These are phyloP conservation scores for Trichoderma aggressivum DNA, from an alignment of 2,329 filamentous ascomycete species.

Conservation along the genomic window DNA sequence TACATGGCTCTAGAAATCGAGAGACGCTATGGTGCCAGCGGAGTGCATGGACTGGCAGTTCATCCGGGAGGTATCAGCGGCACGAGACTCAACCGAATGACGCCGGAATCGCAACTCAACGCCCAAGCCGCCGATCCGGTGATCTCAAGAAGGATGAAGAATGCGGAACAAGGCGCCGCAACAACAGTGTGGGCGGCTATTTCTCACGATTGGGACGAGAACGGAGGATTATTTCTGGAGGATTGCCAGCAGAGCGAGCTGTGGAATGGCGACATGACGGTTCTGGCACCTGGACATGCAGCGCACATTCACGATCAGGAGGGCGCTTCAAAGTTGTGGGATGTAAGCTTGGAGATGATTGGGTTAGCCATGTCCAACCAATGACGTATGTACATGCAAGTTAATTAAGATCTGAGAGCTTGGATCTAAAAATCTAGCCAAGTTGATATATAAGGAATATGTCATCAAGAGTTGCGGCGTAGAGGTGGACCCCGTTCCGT, in stretches of 20 bases:
- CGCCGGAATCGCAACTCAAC: neutral
- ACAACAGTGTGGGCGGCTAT: constrained; percentile 5
- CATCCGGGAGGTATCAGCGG: constrained; percentile 7
- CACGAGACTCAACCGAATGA: constrained; percentile 9
- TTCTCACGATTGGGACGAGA: neutral
- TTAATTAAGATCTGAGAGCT: neutral
- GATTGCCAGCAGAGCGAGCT: constrained; percentile 10
- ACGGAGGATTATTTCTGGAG: neutral
- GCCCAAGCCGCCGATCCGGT: neutral
- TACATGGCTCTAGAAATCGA: constrained; percentile 50
- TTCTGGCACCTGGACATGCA: constrained; percentile 2
- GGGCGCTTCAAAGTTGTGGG: neutral
- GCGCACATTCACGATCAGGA: neutral
- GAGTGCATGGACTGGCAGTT: constrained; percentile 33
- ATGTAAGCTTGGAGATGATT: neutral
- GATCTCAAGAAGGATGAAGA: neutral
- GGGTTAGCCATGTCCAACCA: neutral
- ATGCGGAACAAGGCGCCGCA: neutral
- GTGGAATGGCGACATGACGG: neutral
- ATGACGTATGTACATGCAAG: neutral
- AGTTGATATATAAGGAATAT: neutral
- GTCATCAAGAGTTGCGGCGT: neutral
- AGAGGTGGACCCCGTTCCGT: neutral
- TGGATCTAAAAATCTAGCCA: fast-evolving
- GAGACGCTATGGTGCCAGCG: constrained; percentile 39